Evolutionary conservation across 306 rosid genomes (phyloP).

Genomic region (Inga oerstediana): DNA sequence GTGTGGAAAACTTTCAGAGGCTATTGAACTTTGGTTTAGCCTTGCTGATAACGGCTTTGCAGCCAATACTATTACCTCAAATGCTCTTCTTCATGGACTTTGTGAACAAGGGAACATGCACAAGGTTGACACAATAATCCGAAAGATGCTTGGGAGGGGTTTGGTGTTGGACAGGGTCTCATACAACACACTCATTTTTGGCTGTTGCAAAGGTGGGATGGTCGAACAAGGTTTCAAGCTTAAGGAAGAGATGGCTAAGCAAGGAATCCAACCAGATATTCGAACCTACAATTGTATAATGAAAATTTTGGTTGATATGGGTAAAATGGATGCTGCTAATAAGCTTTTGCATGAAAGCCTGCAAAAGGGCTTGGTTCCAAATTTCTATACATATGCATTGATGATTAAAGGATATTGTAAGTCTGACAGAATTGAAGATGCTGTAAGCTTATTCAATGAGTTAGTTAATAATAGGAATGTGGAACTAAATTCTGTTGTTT

Average conservation of each 20-base stretch:
- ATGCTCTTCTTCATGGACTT: constrained; percentile 71
- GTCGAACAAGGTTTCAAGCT: constrained; percentile 54
- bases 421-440: constrained; percentile 59
- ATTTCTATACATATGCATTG: constrained; percentile 66
- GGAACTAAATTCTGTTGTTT: constrained; percentile 62
- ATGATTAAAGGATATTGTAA: constrained; percentile 66
- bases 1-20: constrained; percentile 55
- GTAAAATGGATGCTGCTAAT: constrained; percentile 57
- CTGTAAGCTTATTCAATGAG: constrained; percentile 49
- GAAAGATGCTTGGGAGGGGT: constrained; percentile 61
- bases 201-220: constrained; percentile 58
- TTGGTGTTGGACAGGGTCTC: constrained; percentile 58
- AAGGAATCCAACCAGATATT: constrained; percentile 58
- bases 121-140: constrained; percentile 39
- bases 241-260: constrained; percentile 59
- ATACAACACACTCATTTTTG: constrained; percentile 67
- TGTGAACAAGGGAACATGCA: constrained; percentile 53
- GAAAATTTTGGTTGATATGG: constrained; percentile 57
- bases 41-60: constrained; percentile 59
- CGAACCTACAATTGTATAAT: constrained; percentile 65
- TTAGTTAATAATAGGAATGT: constrained; percentile 45
- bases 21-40: constrained; percentile 68
- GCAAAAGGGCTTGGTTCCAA: constrained; percentile 51
- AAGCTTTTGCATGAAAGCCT: constrained; percentile 56
- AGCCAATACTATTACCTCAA: constrained; percentile 62